Base-by-base conservation (phyloP, 768 basidiomycete genomes). In the Candolleomyces aberdarensis region DNA sequence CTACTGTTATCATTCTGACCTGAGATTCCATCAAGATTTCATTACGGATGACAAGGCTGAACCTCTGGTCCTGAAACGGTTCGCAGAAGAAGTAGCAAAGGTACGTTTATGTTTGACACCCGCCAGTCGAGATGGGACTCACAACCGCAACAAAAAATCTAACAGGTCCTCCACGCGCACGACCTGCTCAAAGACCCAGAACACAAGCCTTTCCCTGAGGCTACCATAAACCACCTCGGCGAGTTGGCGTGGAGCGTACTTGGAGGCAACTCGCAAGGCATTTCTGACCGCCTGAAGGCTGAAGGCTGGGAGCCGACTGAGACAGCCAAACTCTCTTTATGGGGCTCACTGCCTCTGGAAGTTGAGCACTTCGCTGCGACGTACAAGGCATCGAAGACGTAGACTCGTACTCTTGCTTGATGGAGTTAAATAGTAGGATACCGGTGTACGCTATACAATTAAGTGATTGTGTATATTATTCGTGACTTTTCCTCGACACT, bases 301-400 rank as follows among this genome's bases (percentile, higher is more conserved):
- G 69, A n/a, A 5, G 66, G 64, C 1, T 63, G 79, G 3, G 78
- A 81, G 58, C 63, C 91, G 20, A 73, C 78, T 57, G 71, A 78
- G 5, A 68, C 89, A 9, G 85, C 88, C 64, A 75, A 74, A 32
- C 69, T 78, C 63, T 80, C 91, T 60, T 71, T 77, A 48, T 69
- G 77, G 51, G 75, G 74, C 1, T 68, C 69, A 15, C 80, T 83
- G 53, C 91, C 86, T 87, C 73, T 72, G 9, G 78, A 78, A 40
- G 13, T 51, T 22, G 22, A 51, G 9, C 6, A 46, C 6, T 46
- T 46, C 44, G 19, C 14, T 6, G 15, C 15, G 36, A 11, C 36
- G 8, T 36, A 36, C 36, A 36, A 36, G 36, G 36, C 36, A 8
- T 36, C 36, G 8, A 36, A 5, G 36, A 8, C 36, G 8, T 36